Conservation (phyloP, 1,284 basidiomycete species). For the Microbotryum intermedium region DNA sequence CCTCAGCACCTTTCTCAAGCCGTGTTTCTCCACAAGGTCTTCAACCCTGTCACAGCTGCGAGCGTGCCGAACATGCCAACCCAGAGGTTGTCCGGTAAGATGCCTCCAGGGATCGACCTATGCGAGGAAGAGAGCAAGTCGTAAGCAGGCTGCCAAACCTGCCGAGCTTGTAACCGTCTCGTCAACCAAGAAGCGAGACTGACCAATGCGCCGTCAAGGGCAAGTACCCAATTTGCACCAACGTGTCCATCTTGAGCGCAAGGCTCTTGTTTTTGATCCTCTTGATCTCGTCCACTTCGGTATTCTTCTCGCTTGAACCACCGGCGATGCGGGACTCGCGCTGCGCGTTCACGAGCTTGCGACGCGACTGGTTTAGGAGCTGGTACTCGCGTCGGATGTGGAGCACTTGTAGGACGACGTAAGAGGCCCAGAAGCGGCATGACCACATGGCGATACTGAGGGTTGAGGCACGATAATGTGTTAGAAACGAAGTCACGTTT, state of each 20-base stretch:
- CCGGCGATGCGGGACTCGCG: conserved; percentile 14
- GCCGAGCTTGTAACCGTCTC: not conserved
- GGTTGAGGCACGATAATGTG: not conserved
- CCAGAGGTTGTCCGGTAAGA: conserved; percentile 21
- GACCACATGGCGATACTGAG: conserved; percentile 53
- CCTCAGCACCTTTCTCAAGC: conserved; percentile 6
- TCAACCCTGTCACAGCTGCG: conserved; percentile 15
- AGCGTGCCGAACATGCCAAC: conserved; percentile 28
- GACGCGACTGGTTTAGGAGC: conserved; percentile 37
- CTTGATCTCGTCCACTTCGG: conserved; percentile 48
- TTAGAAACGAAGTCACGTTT: no score
- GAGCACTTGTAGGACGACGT: conserved; percentile 50
- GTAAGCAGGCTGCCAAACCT: not conserved
- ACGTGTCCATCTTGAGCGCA: conserved; percentile 61
- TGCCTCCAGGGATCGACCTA: conserved; percentile 22
- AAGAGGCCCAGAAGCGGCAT: conserved; percentile 64
- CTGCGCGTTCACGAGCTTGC: conserved; percentile 28
- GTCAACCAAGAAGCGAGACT: conserved; percentile 28
- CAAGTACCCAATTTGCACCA: conserved; percentile 64
- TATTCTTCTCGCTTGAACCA: conserved; percentile 36
- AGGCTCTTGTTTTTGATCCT: conserved; percentile 52
- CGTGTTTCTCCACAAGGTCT: conserved; percentile 17
- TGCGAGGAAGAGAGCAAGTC: not conserved
- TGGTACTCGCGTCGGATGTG: conserved; percentile 26
- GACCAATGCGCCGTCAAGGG: conserved; percentile 77